Base-by-base conservation (phyloP, 768 basidiomycete species). In the Chlorophyllum brunneum region DNA sequence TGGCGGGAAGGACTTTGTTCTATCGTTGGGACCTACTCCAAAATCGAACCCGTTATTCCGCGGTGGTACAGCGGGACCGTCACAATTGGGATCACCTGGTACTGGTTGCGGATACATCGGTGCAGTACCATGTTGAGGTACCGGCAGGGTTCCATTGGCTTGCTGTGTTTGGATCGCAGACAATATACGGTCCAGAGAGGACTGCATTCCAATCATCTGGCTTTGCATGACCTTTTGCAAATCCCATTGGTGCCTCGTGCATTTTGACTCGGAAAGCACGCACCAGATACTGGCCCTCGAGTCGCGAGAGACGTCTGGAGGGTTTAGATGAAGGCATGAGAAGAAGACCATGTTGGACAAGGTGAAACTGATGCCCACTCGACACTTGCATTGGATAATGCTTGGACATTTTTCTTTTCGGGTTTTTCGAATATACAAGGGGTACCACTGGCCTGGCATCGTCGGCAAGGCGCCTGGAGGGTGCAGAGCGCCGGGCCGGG, bases 131-230 rank as follows among this genome's bases (percentile, higher is more conserved):
- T 66, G 64, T 54, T 70, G 70, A 37, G 70, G 69, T 20, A 68
- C 69, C 13, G 63, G 62, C 67, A 66, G 70, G 50, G 58, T 56
- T 56, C 58, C 60, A 63, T 59, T 64, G 57, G 50, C 55, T 48
- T 64, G 65, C 53, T 73, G 75, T 39, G 70, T 69, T 59, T 76
- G 86, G 52, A 92, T 74, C 2, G 80, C 84, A 39, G 78, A 71
- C 49, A 93, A 70, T 63, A 93, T 93, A 46, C 91, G 80, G 68
- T 93, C 91, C 57, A 93, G 67, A 22, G 90, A 87, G 4, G 89
- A 87, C 68, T 93, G 92, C 86, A 93, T 89, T 60, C 91, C 91
- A 60, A 93, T 92, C 88, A 93, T 92, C 65, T 92, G 91, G 69
- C 88, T 90, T 66, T 93, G 89, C 82, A 93, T 88, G 59, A 91